Conservation (phyloP, 2,329 filamentous ascomycete species). For the Venturia oleaginea region DNA sequence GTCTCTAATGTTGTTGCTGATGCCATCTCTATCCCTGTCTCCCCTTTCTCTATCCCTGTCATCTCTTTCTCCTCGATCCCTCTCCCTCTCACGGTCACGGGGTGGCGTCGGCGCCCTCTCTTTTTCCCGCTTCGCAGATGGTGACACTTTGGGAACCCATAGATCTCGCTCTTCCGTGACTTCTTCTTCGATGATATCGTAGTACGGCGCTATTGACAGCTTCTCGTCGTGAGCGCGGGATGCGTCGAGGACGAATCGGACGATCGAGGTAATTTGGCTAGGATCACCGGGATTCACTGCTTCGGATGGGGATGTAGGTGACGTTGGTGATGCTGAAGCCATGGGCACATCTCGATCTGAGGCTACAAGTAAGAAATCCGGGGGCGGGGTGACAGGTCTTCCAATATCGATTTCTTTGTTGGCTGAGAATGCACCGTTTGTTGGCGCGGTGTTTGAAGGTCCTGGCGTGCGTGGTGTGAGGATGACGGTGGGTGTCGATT, state of each 20-base stretch:
- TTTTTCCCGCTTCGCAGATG: not conserved
- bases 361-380: conserved; percentile 3
- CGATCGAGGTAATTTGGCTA: conserved; percentile 38
- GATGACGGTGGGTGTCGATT: conserved; percentile 18
- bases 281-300: conserved; percentile 9
- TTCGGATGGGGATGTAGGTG: conserved; percentile 5
- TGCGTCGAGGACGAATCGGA: conserved; percentile 82
- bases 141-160: conserved; percentile 1
- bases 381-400: conserved; percentile 12
- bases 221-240: conserved; percentile 66
- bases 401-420: not conserved
- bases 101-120: not conserved
- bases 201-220: conserved; percentile 57
- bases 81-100: conserved; percentile 17
- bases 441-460: not conserved
- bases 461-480: conserved; percentile 16
- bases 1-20: conserved; percentile 18
- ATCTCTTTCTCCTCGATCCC: conserved; percentile 20
- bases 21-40: conserved; percentile 18
- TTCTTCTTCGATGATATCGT: conserved; percentile 48
- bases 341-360: not conserved
- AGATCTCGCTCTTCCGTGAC: conserved; percentile 1
- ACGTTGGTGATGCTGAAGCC: conserved; percentile 10
- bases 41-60: conserved; percentile 11
- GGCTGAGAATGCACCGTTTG: not conserved